These are phyloP conservation scores for Pouteria glomerata DNA, from an alignment of 148 eudicot species.

Conservation along the genomic window DNA sequence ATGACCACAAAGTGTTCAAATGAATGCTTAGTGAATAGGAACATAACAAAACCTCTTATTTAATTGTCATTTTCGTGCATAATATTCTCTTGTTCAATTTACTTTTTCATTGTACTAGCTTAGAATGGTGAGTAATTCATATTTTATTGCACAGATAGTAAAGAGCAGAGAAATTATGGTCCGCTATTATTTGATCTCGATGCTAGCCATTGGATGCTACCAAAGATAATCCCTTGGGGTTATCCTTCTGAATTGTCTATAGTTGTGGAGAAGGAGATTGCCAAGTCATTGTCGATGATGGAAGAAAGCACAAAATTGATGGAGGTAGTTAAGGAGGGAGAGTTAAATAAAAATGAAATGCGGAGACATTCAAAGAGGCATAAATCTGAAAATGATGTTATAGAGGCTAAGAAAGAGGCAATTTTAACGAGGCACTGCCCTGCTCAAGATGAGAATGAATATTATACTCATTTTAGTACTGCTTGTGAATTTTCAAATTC, in stretches of 20 bases:
- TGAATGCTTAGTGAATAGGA: constrained; percentile 3
- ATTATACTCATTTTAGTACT: constrained; percentile 23
- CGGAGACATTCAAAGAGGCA: constrained; percentile 16
- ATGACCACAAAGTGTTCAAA: not conserved
- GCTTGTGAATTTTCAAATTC: constrained; percentile 39
- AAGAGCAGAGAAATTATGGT: constrained; percentile 25
- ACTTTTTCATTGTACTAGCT: not conserved
- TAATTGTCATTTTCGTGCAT: not conserved
- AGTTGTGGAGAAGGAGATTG: constrained; percentile 66
- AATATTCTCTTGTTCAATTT: not conserved
- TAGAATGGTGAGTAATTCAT: not conserved
- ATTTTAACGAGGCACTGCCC: constrained; percentile 52
- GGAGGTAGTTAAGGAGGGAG: constrained; percentile 41
- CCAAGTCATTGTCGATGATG: constrained; percentile 38
- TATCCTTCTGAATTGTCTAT: constrained; percentile 66
- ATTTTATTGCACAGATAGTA: constrained; percentile 36
- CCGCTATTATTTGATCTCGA: constrained; percentile 58
- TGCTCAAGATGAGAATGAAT: constrained; percentile 35
- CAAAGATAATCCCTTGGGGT: constrained; percentile 62
- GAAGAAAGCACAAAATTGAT: constrained; percentile 37
- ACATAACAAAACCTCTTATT: not conserved
- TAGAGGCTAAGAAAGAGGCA: constrained; percentile 70
- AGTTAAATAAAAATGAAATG: constrained; percentile 16
- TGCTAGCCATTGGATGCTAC: constrained; percentile 60
- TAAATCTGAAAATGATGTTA: constrained; percentile 25